These are phyloP conservation scores for Narthecium ossifragum DNA, from an alignment of 106 monocot genomes.

Conservation along the genomic window DNA sequence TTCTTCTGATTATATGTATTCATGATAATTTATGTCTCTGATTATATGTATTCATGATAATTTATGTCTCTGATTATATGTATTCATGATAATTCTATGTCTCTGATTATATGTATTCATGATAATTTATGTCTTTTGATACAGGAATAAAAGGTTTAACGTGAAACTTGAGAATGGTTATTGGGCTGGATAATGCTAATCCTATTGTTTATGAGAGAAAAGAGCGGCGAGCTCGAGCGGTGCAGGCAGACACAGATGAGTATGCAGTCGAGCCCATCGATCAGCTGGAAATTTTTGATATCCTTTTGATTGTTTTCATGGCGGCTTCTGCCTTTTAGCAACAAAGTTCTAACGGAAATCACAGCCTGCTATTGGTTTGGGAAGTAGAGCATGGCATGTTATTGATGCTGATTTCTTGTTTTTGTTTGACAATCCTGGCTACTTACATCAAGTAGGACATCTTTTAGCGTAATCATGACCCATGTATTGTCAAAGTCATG, in stretches of 20 bases:
- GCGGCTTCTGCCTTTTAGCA: too few relatives aligned
- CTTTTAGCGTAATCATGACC: neutral
- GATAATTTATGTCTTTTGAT: too few relatives aligned
- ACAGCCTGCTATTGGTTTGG: neutral
- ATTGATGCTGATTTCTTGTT: neutral
- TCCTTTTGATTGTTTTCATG: too few relatives aligned
- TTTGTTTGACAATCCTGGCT: neutral
- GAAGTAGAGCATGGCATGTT: neutral
- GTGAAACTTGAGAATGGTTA: constrained; percentile 33
- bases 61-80: too few relatives aligned
- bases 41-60: too few relatives aligned
- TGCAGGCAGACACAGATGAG: constrained; percentile 31
- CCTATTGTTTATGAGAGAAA: constrained; percentile 62
- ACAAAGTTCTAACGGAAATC: neutral
- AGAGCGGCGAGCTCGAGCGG: constrained; percentile 35
- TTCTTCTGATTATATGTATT: too few relatives aligned
- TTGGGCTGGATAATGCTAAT: constrained; percentile 58
- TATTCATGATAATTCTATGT: too few relatives aligned
- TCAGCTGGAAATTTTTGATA: constrained; percentile 82
- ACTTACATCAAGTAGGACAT: neutral
- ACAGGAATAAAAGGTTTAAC: too few relatives aligned
- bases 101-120: too few relatives aligned
- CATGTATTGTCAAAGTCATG: too few relatives aligned
- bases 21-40: too few relatives aligned
- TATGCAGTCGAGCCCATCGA: constrained; percentile 62